Evolutionary conservation across 768 basidiomycete species (phyloP), one percentile per base, ranked within the genome.

Genomic region (Rubroboletus pulcherrimus): DNA sequence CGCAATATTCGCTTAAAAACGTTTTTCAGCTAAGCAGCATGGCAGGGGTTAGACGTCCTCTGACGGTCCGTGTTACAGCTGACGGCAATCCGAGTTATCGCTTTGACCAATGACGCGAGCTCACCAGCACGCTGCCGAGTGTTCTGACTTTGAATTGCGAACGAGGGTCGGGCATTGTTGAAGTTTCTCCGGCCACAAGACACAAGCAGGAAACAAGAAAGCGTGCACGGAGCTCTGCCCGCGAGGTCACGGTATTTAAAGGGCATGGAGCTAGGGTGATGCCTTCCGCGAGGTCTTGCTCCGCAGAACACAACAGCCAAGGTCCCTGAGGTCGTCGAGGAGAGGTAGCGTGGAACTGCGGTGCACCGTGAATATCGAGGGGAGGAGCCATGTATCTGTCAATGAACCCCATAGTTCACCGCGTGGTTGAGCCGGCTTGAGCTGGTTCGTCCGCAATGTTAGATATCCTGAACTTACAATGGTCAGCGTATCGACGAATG

Each of bases 141-240:
- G 58, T 56, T 58, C 58, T 63, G 68, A 61, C 58, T 59, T 66
- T 66, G 68, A 58, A 66, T 61, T 57, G 58, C 63, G 66, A 61
- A 67, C 50, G 64, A 71, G 65, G 67, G 55, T 56, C 57, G 56
- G 66, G 59, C 58, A 50, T 67, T 63, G 65, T 58, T 49, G 67
- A 53, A 48, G 50, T 60, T 52, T 60, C 52, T 57, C 58, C 60
- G 42, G 49, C 55, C 57, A 65, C 57, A 58, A 51, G 47, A 59
- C 59, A 63, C 56, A 58, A 63, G 65, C 59, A 56, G 46, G 59
- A 52, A 58, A 65, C 62, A 30, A 54, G 66, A 57, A 60, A 62
- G 56, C 66, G 61, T 58, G 62, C 59, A 51, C 49, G 51, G 47
- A 34, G 55, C 40, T 53, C 35, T 56, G 42, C 57, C 53, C 49